phyloP scores from a whole-genome alignment of 768 basidiomycete species.

The Candolleomyces efflorescens region DNA sequence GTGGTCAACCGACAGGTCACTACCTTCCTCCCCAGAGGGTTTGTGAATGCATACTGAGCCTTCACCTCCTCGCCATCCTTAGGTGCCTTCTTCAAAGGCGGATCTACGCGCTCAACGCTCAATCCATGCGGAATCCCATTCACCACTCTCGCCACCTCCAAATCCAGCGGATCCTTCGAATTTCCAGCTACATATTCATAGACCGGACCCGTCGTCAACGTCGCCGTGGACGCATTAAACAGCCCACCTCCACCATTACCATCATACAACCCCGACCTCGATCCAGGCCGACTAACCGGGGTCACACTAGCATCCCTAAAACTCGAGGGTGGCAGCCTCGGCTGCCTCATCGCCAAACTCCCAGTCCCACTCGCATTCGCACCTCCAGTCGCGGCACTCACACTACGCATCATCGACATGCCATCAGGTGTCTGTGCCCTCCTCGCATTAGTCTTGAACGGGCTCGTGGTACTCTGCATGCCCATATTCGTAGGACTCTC shows the following conservation, averaged over 20 bases:
- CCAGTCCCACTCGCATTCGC: constrained; percentile 2
- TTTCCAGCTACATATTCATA: constrained; percentile 66
- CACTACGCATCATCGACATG: constrained; percentile 20
- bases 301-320: constrained; percentile 52
- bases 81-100: constrained; percentile 60
- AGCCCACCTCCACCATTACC: background rate
- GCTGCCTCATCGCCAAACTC: constrained; percentile 20
- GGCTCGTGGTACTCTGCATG: background rate
- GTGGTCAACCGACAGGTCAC: constrained; percentile 80
- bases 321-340: constrained; percentile 68
- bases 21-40: constrained; percentile 64
- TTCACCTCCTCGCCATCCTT: constrained; percentile 75
- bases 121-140: constrained; percentile 78
- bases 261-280: background rate
- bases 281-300: constrained; percentile 35
- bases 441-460: constrained; percentile 4
- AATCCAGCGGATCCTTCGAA: constrained; percentile 75
- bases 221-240: constrained; percentile 29
- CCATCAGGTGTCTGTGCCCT: constrained; percentile 69
- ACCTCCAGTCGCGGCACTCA: constrained; percentile 39
- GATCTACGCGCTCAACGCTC: constrained; percentile 75
- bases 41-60: constrained; percentile 83
- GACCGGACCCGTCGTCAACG: constrained; percentile 28
- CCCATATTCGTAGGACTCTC: constrained; percentile 12
- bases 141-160: constrained; percentile 69